Evolutionary conservation across 345 rosid genomes (phyloP).

Genomic region (Aethionema arabicum): DNA sequence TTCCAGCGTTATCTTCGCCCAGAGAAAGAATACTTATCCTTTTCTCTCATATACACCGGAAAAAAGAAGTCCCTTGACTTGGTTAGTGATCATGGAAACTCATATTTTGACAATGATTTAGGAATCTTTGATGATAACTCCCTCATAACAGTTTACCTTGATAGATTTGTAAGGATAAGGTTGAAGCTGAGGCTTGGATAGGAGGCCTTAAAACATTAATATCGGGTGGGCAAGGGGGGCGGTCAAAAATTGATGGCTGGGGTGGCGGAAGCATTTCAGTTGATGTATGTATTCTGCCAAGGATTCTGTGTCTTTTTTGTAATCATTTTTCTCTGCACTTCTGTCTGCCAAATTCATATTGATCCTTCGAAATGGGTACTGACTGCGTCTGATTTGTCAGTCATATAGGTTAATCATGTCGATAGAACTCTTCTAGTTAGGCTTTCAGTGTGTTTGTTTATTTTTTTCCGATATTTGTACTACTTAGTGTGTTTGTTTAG

Average conservation of each 20-base stretch:
- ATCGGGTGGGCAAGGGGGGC: constrained; percentile 77
- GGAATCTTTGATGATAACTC: constrained; percentile 29
- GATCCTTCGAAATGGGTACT: constrained; percentile 8
- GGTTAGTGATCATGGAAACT: constrained; percentile 53
- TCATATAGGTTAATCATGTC: constrained; percentile 7
- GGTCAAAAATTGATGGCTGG: constrained; percentile 98
- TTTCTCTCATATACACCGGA: constrained; percentile 83
- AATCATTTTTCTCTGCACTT: not conserved
- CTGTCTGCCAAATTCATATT: not conserved
- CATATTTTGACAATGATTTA: not conserved
- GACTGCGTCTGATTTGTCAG: constrained; percentile 7
- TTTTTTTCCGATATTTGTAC: not conserved
- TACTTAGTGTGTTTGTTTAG: too few species aligned
- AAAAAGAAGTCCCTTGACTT: constrained; percentile 92
- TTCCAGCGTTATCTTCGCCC: constrained; percentile 84
- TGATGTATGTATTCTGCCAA: constrained; percentile 57
- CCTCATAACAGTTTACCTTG: constrained; percentile 34
- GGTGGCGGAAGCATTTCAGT: constrained; percentile 73
- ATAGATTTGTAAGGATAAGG: constrained; percentile 94
- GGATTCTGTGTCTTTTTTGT: not conserved
- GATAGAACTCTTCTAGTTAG: not conserved
- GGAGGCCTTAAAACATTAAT: constrained; percentile 73
- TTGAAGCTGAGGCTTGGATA: constrained; percentile 92
- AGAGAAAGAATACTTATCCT: constrained; percentile 84
- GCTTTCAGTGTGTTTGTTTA: constrained; percentile 8